Conservation (phyloP, 1,139 yeast species). For the Protomyces inundatus region DNA sequence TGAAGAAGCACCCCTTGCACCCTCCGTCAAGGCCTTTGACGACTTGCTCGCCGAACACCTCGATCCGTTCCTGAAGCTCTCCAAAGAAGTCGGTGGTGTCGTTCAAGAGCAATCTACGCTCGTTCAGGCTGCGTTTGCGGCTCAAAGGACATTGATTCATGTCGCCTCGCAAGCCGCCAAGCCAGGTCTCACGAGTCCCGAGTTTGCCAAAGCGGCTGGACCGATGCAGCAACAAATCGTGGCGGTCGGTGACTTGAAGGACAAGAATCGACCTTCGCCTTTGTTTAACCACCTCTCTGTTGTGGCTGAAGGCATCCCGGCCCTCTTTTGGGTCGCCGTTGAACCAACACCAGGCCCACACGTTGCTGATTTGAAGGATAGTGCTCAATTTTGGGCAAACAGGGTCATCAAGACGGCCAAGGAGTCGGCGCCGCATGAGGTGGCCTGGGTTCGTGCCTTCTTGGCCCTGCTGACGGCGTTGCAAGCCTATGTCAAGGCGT, state of each 20-base stretch:
- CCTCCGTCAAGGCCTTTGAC: constrained; percentile 5
- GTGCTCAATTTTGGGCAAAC: constrained; percentile 91
- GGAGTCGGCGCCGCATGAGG: constrained; percentile 54
- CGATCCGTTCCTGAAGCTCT: neutral
- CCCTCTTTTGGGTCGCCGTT: constrained; percentile 82
- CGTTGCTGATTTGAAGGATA: constrained; percentile 79
- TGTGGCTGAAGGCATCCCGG: constrained; percentile 82
- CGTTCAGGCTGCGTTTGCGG: constrained; percentile 55
- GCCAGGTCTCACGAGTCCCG: constrained; percentile 47
- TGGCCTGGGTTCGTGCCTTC: constrained; percentile 74
- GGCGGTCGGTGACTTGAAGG: constrained; percentile 60
- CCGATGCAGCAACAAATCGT: constrained; percentile 65
- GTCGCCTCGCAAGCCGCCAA: constrained; percentile 59
- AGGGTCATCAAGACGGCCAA: constrained; percentile 77
- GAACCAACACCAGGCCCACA: constrained; percentile 64
- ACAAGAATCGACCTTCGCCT: constrained; percentile 62
- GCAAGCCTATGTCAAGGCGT: constrained; percentile 65
- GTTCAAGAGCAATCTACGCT: constrained; percentile 33
- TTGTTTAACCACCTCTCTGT: constrained; percentile 70
- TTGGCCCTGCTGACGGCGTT: constrained; percentile 61
- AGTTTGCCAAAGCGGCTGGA: constrained; percentile 50
- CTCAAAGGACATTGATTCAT: constrained; percentile 54
- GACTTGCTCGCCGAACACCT: neutral
- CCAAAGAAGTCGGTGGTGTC: neutral
- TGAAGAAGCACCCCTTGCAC: neutral